Base-by-base conservation (phyloP, 1,284 basidiomycete genomes). In the Amylostereum areolatum region DNA sequence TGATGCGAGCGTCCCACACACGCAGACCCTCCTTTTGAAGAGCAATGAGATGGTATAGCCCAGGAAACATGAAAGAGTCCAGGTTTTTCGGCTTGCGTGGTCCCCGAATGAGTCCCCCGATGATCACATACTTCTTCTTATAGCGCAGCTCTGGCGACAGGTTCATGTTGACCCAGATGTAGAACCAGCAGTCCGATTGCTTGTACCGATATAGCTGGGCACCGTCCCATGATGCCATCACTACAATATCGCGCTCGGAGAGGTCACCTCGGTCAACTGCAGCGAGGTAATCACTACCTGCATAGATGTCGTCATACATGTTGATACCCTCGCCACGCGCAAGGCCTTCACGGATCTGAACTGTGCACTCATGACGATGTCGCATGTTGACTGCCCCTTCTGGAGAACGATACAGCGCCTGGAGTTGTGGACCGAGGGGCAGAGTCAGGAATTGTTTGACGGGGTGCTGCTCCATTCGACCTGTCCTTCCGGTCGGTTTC, bases 181-280 rank as follows among this genome's bases (percentile, higher is more conserved):
- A 62, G 2, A 65, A 57, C 62, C 62, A 65, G 43, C 59, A 61
- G 33, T 63, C 58, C 0, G 59, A 62, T 2, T 31, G 8, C 46
- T 64, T 65, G 36, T 45, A 45, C 1, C 18, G 10, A 36, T 65
- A 67, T 0, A 67, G 59, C 49, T 67, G 66, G 0, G 59, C 63
- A n/a, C 65, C 60, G 31, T 67, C 65, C 5, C 63, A 30, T 0
- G 62, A 66, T 3, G 61, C 37, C 52, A 62, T 51, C 2, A 66
- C 39, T 1, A 59, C 41, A 1, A 52, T 55, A 43, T 61, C 56
- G 34, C 46, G 18, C 5, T 7, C 5, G 2, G 18, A 27, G n/a
- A 54, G 47, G 2, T 36, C 6, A 4, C 47, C 52, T 3, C 9
- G 18, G 5, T n/a, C 30, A n/a, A 31, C 12, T 2, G 40, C 30